Evolutionary conservation across 257 asterid species (phyloP).

Genomic region (Solanum bulbocastanum): DNA sequence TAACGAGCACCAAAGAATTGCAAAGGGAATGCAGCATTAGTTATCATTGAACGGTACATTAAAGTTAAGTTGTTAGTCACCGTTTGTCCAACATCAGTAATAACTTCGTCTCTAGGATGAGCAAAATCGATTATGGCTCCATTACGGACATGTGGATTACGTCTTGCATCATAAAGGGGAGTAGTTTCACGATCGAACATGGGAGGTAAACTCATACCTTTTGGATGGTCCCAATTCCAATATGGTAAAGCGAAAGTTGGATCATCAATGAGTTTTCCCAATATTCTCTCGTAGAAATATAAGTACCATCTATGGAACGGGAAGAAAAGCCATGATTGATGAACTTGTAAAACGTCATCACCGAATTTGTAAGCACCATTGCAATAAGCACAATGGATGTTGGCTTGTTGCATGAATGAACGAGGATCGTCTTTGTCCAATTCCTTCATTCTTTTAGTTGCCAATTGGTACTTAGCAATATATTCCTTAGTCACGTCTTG

Average conservation of each 20-base stretch:
- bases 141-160: slow-evolving; percentile 3
- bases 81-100: background rate
- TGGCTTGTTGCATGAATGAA: background rate
- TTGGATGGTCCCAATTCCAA: background rate
- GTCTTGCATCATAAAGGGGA: background rate
- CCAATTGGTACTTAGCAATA: no score
- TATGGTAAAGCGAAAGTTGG: slow-evolving; percentile 10
- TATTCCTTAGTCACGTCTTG: background rate
- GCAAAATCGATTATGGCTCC: background rate
- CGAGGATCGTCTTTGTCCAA: background rate
- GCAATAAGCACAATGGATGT: background rate
- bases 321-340: slow-evolving; percentile 14
- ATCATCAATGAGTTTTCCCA: slow-evolving; percentile 13
- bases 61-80: background rate
- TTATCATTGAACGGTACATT: slow-evolving; percentile 9
- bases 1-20: slow-evolving; percentile 5
- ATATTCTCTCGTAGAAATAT: slow-evolving; percentile 21
- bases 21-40: background rate
- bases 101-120: background rate
- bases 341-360: background rate
- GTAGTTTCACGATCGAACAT: background rate
- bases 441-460: background rate
- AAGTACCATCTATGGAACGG: slow-evolving; percentile 25
- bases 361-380: background rate
- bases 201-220: slow-evolving; percentile 14